Conservation (phyloP, 192 early-diverging fungal species). For the Backusella liffmaniae region DNA sequence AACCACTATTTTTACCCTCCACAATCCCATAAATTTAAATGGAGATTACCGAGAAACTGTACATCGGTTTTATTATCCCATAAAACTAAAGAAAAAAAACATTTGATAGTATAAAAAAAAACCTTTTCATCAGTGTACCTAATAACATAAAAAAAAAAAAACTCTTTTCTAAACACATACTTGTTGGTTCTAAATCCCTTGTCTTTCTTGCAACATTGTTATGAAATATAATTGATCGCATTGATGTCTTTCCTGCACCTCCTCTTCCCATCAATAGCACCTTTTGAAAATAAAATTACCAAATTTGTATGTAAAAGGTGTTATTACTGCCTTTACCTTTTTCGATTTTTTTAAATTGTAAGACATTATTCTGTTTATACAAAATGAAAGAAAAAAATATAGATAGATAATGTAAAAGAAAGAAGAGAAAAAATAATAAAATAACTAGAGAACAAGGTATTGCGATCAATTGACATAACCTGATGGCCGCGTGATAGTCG, state of each 20-base stretch:
- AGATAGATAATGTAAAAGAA: not conserved
- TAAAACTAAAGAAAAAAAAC: not conserved
- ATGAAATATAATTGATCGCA: conserved; percentile 17
- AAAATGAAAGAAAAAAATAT: not conserved
- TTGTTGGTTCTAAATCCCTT: not conserved
- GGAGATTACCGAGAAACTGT: conserved; percentile 11
- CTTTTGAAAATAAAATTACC: not conserved
- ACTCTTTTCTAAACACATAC: not conserved
- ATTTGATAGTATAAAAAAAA: not conserved
- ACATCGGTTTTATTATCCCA: conserved; percentile 17
- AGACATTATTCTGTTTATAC: not conserved
- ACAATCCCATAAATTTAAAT: conserved; percentile 19
- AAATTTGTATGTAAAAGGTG: not conserved
- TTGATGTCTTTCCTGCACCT: conserved; percentile 9
- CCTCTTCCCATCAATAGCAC: conserved; percentile 12
- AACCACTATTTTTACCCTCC: not conserved
- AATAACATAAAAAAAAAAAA: not conserved
- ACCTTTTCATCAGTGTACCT: not conserved
- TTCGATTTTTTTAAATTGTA: not conserved
- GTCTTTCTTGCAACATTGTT: conserved; percentile 8
- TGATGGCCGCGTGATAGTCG: conserved; percentile 12
- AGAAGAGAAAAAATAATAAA: conserved; percentile 1
- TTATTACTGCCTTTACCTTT: not conserved
- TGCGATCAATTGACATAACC: conserved; percentile 13
- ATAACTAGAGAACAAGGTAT: not conserved